Evolutionary conservation across 2,329 filamentous ascomycete genomes (phyloP), one percentile per base, ranked within the genome.

Genomic region (Ophiostoma perfectum): DNA sequence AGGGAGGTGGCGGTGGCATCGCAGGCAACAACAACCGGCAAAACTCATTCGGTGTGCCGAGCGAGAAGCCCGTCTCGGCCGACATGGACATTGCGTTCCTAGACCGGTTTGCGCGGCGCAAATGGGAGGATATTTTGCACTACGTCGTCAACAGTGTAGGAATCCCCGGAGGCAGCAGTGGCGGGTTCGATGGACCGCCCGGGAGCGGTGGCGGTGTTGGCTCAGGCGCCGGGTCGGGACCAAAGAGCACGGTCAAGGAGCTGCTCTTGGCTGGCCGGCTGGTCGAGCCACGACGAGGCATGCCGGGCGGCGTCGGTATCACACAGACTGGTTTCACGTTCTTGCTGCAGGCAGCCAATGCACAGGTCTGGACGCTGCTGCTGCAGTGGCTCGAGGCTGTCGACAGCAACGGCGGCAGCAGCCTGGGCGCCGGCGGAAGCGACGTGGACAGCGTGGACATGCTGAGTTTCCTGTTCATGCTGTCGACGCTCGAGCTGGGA

Each of bases 101-200:
- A 69, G 95, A 99, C 75, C 84, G 88, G 41, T 96, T 94, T 78
- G 93, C 95, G 5, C 87, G 91, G 67, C 86, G 86, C 74, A 93
- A 96, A 76, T 99, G 95, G 93, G 96, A 99, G 78, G 90, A 92
- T 39, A 97, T 99, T 41, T 79, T 99, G 64, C 95, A 97, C 77
- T 99, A 93, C 75, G 93, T 99, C 77, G 95, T 99, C 27, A 91
- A 90, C 69, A 90, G 87, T 70, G 89, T 90, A 8, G 88, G 86
- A 78, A 77, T 73, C 80, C 80, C 62, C 7, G n/a, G 63, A 16
- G 27, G n/a, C 7, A 38, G 44, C 12, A 9, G 38, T 38, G 52
- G 39, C 52, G 47, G 81, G 58, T 83, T 81, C 44, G 79, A 79
- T 27, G 63, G n/a, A 2, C 63, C 63, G 18, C 63, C 63, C 16